Conservation (phyloP, 305 asterid genomes). For the Solanum chacoense region DNA sequence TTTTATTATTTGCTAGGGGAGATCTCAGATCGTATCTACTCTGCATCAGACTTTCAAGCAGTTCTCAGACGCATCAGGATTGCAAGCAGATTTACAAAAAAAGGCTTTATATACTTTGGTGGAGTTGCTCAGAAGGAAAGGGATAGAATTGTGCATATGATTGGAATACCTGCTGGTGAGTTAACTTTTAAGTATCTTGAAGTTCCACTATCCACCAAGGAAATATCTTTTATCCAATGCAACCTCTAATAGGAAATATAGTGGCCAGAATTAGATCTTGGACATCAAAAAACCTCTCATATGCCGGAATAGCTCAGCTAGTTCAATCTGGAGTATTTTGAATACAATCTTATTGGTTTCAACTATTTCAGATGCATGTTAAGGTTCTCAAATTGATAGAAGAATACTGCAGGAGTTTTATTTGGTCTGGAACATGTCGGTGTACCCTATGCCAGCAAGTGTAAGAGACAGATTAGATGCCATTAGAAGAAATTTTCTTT, state of each 20-base stretch:
- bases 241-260: background rate
- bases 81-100: background rate
- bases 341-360: background rate
- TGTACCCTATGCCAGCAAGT: no score
- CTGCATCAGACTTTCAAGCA: background rate
- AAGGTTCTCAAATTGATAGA: background rate
- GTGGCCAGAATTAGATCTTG: background rate
- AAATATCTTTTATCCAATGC: background rate
- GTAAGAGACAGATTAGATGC: no score
- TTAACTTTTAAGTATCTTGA: background rate
- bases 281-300: background rate
- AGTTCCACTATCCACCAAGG: background rate
- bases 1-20: background rate
- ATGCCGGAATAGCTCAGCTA: background rate
- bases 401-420: background rate
- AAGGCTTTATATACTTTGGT: background rate
- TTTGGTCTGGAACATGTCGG: background rate
- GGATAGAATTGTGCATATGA: background rate
- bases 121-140: background rate
- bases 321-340: background rate
- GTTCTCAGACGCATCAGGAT: background rate
- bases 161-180: background rate
- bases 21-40: background rate
- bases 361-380: background rate
- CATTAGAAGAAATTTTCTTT: no score